Evolutionary conservation across 495 filamentous ascomycete genomes (phyloP).

Genomic region (Aspergillus bridgeri): DNA sequence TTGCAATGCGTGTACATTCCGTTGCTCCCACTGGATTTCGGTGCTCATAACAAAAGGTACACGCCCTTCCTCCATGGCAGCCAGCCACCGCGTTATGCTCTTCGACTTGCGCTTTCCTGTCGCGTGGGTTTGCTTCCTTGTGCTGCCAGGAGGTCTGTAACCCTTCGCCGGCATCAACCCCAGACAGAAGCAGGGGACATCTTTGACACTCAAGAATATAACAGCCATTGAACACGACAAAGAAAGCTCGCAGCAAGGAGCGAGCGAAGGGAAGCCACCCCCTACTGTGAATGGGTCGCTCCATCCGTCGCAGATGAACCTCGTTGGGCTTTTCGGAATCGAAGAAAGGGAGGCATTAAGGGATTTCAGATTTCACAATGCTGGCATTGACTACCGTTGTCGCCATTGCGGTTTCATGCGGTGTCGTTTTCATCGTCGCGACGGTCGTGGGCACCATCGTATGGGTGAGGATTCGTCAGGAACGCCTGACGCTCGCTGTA

Average conservation of each 20-base stretch:
- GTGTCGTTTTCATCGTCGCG: slow-evolving; percentile 36
- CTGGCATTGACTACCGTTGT: slow-evolving; percentile 34
- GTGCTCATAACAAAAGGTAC: slow-evolving; percentile 34
- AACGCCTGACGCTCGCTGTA: slow-evolving; percentile 32
- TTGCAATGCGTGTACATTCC: slow-evolving; percentile 39
- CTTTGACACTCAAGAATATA: not conserved
- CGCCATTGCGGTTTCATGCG: slow-evolving; percentile 42
- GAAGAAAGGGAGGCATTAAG: not conserved
- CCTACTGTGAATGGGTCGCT: not conserved
- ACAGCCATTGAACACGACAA: not conserved
- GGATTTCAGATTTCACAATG: slow-evolving; percentile 24
- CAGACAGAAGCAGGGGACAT: not conserved
- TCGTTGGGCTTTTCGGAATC: not conserved
- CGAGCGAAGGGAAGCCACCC: not conserved
- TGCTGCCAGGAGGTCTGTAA: slow-evolving; percentile 3
- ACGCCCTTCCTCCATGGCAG: slow-evolving; percentile 7
- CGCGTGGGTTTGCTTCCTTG: slow-evolving; percentile 7
- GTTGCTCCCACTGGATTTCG: slow-evolving; percentile 17
- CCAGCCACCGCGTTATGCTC: slow-evolving; percentile 7
- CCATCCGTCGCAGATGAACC: not conserved
- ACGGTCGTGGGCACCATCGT: slow-evolving; percentile 34
- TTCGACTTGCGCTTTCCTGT: slow-evolving; percentile 14
- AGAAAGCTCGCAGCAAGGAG: not conserved
- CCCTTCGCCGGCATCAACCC: not conserved
- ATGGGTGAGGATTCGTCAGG: slow-evolving; percentile 40